Conservation (phyloP, 2,329 filamentous ascomycete genomes). For the Cladosporium sp. region DNA sequence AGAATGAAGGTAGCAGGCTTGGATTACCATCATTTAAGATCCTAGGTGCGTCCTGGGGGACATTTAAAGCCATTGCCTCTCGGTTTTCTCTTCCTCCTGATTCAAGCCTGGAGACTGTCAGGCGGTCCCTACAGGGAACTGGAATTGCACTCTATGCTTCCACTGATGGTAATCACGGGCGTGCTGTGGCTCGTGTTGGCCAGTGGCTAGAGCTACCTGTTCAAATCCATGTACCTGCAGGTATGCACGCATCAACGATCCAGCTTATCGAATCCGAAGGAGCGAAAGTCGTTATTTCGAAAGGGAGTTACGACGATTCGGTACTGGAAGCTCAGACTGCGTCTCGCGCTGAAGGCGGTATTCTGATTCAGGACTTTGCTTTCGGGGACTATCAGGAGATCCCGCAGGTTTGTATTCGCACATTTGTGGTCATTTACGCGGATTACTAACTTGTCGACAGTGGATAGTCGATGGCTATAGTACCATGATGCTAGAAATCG, state of each 20-base stretch:
- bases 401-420: slow-evolving; percentile 42
- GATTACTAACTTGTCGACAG: not conserved
- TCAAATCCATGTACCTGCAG: slow-evolving; percentile 57
- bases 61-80: slow-evolving; percentile 51
- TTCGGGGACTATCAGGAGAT: slow-evolving; percentile 62
- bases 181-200: slow-evolving; percentile 65
- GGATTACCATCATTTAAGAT: slow-evolving; percentile 72
- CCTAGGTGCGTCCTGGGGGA: slow-evolving; percentile 69
- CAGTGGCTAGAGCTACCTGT: slow-evolving; percentile 50
- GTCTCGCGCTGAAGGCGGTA: slow-evolving; percentile 32
- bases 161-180: slow-evolving; percentile 70
- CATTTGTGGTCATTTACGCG: no score
- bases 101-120: slow-evolving; percentile 41
- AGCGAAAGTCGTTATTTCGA: slow-evolving; percentile 48
- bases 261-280: slow-evolving; percentile 57
- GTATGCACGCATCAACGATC: slow-evolving; percentile 51
- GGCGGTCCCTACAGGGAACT: slow-evolving; percentile 9
- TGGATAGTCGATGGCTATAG: slow-evolving; percentile 55
- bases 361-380: slow-evolving; percentile 64
- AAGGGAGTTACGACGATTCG: slow-evolving; percentile 59
- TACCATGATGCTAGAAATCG: slow-evolving; percentile 64
- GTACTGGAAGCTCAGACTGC: slow-evolving; percentile 48
- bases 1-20: slow-evolving; percentile 63
- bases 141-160: slow-evolving; percentile 52
- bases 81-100: slow-evolving; percentile 40